A percentile compares a stretch with the other conserved stretches of the same genome.
phyloP scores from a whole-genome alignment of 164 flowering plant species.

The Aristolochia fimbriata region DNA sequence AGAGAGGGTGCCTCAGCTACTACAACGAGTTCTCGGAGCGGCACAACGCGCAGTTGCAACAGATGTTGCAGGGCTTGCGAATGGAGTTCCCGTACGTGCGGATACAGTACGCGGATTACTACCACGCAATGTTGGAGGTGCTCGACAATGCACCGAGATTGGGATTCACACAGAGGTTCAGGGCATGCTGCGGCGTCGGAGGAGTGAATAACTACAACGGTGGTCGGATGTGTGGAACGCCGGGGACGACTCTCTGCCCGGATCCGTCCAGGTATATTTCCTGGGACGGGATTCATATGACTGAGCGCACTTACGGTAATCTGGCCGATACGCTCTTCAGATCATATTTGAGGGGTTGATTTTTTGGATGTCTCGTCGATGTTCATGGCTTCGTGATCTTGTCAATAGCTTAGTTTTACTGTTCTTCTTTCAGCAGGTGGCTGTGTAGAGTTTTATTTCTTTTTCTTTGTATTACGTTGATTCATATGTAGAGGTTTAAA shows the following conservation, averaged over 20 bases:
- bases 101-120: neutral
- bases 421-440: too few relatives aligned
- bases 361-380: too few relatives aligned
- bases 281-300: neutral
- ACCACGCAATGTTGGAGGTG: neutral
- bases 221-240: neutral
- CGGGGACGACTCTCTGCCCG: neutral
- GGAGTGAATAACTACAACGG: neutral
- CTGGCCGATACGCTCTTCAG: neutral
- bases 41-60: neutral
- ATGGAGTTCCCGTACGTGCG: neutral
- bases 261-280: neutral
- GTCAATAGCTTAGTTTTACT: too few relatives aligned
- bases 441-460: too few relatives aligned
- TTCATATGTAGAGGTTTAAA: too few relatives aligned
- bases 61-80: neutral
- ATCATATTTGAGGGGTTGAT: too few relatives aligned
- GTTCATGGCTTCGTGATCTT: too few relatives aligned
- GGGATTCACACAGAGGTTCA: neutral
- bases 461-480: too few relatives aligned
- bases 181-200: neutral
- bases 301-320: neutral
- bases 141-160: neutral
- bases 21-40: neutral
- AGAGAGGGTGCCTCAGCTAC: neutral